phyloP scores from a whole-genome alignment of 2,329 filamentous ascomycete species.

The Epichloe baconii region DNA sequence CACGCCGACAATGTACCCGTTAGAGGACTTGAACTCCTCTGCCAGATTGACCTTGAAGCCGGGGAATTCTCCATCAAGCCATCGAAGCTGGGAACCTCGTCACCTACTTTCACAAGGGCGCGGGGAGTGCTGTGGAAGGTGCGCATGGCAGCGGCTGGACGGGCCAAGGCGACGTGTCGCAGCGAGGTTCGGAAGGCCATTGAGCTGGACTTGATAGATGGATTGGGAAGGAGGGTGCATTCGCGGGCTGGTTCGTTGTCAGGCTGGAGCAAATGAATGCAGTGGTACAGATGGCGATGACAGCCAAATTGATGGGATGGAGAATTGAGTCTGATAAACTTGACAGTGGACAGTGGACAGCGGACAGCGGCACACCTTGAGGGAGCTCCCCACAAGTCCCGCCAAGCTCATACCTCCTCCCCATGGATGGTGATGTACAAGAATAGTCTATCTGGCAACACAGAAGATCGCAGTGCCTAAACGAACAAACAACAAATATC shows the following conservation, averaged over 20 bases:
- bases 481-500: too few species aligned
- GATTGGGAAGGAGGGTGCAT: background rate
- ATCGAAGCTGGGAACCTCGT: constrained; percentile 63
- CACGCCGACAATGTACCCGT: constrained; percentile 74
- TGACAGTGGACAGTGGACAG: too few species aligned
- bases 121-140: constrained; percentile 53
- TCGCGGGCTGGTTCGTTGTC: background rate
- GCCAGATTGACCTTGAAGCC: constrained; percentile 84
- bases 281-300: background rate
- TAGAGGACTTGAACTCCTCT: constrained; percentile 56
- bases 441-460: too few species aligned
- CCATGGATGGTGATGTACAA: too few species aligned
- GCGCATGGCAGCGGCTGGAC: constrained; percentile 17
- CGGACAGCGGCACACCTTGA: too few species aligned
- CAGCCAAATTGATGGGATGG: background rate
- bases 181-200: constrained; percentile 26
- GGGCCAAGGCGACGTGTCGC: constrained; percentile 19
- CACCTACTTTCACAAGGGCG: constrained; percentile 60
- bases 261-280: background rate
- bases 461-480: too few species aligned
- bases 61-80: constrained; percentile 73
- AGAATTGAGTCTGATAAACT: background rate
- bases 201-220: background rate
- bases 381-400: too few species aligned
- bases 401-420: too few species aligned